Base-by-base conservation (phyloP, 192 early-diverging fungal genomes). In the Mortierella claussenii region DNA sequence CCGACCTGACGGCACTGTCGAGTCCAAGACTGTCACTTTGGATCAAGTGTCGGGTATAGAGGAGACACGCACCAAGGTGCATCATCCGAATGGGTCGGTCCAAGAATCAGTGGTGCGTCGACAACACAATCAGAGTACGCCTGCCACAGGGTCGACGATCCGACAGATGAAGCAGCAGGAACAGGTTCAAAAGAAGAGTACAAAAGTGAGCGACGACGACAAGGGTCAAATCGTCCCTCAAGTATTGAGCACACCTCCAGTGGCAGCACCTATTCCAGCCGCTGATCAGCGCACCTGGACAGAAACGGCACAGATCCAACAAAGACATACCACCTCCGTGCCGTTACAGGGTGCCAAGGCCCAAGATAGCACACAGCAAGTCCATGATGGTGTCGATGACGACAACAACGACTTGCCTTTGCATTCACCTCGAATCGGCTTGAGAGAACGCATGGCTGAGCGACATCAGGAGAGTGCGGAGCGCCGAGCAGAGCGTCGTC, bases 1-100 rank as follows among this genome's bases (percentile, higher is more conserved):
- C 1, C 52, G 69, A 1, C 69, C 69, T 18, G 69, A 71, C 8
- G 69, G 69, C 23, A 62, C 60, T 13, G 17, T 54, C 13, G 60
- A 71, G 30, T 57, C 53, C 37, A 62, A 57, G 54, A 63, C 37
- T 0, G 60, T 71, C 12, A 62, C 36, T 27, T 18, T 61, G 13
- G 40, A 55, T 23, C 57, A 21, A 15, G 18, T 42, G 2, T 42
- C 54, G 0, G 68, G 50, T 5, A 37, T 50, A 0, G 37, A 51
- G 3, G 69, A 63, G 53, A 71, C 69, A 2, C 33, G 18, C 24
- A 49, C 46, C 26, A 44, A 53, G 26, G 28, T 71, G 8, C 28
- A 48, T 18, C 54, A 56, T 40, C 23, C 37, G 12, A 60, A 71
- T 17, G 68, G 68, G 20, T 69, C 68, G 4, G 33, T 69, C 36